These are phyloP conservation scores for Pichia sp. DNA, from an alignment of 1,139 yeast species.

Conservation along the genomic window DNA sequence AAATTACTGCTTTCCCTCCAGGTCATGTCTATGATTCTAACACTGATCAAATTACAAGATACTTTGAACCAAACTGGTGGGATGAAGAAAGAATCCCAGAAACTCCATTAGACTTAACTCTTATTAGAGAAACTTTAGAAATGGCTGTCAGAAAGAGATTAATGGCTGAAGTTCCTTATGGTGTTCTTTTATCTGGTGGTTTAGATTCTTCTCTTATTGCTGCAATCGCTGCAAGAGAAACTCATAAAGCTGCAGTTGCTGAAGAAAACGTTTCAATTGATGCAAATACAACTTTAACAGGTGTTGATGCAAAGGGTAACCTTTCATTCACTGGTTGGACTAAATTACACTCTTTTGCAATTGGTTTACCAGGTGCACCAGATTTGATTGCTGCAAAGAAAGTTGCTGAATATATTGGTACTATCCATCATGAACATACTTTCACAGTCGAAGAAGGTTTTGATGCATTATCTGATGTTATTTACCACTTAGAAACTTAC, in stretches of 20 bases:
- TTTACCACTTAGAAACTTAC: slow-evolving; percentile 91
- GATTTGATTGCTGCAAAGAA: slow-evolving; percentile 94
- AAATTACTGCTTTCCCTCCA: slow-evolving; percentile 91
- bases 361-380: slow-evolving; percentile 97
- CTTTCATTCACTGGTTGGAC: slow-evolving; percentile 77
- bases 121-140: slow-evolving; percentile 76
- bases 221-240: slow-evolving; percentile 93
- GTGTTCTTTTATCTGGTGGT: slow-evolving; percentile 95
- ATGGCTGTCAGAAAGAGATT: slow-evolving; percentile 96
- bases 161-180: slow-evolving; percentile 98
- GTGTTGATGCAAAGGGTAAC: slow-evolving; percentile 84
- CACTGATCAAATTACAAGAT: slow-evolving; percentile 79
- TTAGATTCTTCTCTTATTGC: slow-evolving; percentile 95
- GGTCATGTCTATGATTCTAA: slow-evolving; percentile 94
- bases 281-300: slow-evolving; percentile 67
- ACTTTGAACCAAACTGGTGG: slow-evolving; percentile 93
- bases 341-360: slow-evolving; percentile 88
- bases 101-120: slow-evolving; percentile 61
- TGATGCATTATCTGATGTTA: slow-evolving; percentile 91
- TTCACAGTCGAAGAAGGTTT: slow-evolving; percentile 94
- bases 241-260: slow-evolving; percentile 62
- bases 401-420: slow-evolving; percentile 92
- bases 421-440: slow-evolving; percentile 96
- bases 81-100: slow-evolving; percentile 70
- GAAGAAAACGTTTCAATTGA: slow-evolving; percentile 38